Evolutionary conservation across 73 alveolate species (phyloP).

Genomic region (Durusdinium trenchii): DNA sequence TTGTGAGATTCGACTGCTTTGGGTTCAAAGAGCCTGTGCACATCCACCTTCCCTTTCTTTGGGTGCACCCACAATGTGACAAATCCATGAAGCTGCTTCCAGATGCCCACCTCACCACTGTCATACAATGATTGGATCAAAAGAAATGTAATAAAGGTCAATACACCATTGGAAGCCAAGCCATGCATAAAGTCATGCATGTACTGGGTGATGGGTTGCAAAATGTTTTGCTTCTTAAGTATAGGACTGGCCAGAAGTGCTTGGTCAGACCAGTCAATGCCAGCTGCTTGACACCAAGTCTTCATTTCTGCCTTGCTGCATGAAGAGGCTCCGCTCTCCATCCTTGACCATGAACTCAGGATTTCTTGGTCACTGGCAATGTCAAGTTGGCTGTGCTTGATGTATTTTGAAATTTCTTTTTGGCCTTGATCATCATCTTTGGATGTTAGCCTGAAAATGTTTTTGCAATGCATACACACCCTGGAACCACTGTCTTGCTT

Average conservation of each 20-base stretch:
- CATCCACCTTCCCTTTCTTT: not conserved
- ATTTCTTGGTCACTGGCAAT: conserved; percentile 25
- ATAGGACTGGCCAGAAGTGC: not conserved
- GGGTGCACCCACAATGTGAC: conserved; percentile 36
- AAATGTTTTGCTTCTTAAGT: not conserved
- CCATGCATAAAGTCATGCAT: conserved; percentile 23
- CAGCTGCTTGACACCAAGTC: not conserved
- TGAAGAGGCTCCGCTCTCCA: not conserved
- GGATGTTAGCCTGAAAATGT: not conserved
- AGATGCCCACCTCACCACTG: not conserved
- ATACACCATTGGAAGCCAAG: not conserved
- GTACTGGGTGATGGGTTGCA: not conserved
- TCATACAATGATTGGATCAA: not conserved
- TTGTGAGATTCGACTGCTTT: not conserved
- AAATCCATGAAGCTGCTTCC: not conserved
- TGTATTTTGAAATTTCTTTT: not conserved
- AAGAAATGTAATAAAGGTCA: not conserved
- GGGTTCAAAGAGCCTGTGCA: not conserved
- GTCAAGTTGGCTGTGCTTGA: not conserved
- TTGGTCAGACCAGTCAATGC: not conserved
- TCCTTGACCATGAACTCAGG: not conserved
- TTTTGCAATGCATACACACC: conserved; percentile 44
- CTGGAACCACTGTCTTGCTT: conserved; percentile 34
- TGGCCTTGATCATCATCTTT: not conserved
- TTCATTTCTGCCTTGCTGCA: not conserved